Evolutionary conservation across 2,329 filamentous ascomycete genomes (phyloP), one percentile per base, ranked within the genome.

Genomic region (Emericellopsis cladophorae): DNA sequence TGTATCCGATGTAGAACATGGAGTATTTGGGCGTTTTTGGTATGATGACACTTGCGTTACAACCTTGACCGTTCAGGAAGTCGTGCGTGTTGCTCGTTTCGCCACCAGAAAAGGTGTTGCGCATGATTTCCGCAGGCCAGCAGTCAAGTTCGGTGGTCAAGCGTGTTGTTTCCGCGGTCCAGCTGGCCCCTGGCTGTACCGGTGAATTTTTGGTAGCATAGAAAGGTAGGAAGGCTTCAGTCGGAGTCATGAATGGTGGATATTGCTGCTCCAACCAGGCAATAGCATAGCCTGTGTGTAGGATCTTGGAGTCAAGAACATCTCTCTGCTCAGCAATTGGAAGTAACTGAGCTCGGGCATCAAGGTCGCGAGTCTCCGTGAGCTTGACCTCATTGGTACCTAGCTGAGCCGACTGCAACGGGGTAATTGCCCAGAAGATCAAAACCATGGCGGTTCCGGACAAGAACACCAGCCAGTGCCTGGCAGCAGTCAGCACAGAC

Each of bases 371-470:
- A 0, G 22, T 3, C 0, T 48, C 38, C 0, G 45, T 51, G 2
- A 55, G 51, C 0, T 36, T 48, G 1, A 72, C 51, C 0, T 49
- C 50, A 0, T 51, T 49, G 0, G 56, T 60, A 0, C 68, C 66
- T 5, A 79, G 69, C 0, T 78, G 63, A n/a, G 72, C 66, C 22
- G 70, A 66, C 48, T 78, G 72, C 0, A 70, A 47, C 0, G 75
- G 75, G 0, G 74, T 76, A 0, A 80, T 45, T 0, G 65, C 55
- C 69, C 70, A 77, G 3, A 72, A 70, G 0, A 78, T 61, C 0
- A 75, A 36, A 0, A 79, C 54, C 46, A 74, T 65, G 0, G 65
- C 58, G 0, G 60, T 56, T 0, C 70, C 69, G 0, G 65, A 61
- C 12, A 62, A 62, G 36, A 76, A 70, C 0, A 74, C 68, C 0